Percentiles rank a stretch among this genome's conserved stretches.
phyloP scores from a whole-genome alignment of 192 early-diverging fungal genomes.

The Entomortierella lignicola region DNA sequence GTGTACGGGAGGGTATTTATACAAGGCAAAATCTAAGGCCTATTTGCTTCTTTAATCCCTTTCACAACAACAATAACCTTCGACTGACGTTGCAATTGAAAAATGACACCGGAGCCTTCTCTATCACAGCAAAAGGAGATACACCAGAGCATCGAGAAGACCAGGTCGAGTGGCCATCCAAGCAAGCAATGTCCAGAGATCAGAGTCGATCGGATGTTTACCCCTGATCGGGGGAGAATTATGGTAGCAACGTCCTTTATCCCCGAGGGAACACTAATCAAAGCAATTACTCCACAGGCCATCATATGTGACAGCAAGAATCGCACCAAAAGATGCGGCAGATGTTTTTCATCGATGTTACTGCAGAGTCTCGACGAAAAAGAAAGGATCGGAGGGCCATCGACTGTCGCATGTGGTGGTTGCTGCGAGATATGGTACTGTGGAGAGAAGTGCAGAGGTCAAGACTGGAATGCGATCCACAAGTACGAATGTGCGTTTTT shows the following conservation, averaged over 20 bases:
- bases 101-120: no score
- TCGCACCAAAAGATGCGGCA: constrained; percentile 14
- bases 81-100: no score
- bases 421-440: constrained; percentile 19
- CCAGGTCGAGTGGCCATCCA: no score
- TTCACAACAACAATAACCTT: no score
- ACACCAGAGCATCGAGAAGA: no score
- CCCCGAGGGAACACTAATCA: no score
- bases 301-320: constrained; percentile 2
- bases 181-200: no score
- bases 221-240: constrained; percentile 21
- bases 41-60: no score
- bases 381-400: background rate
- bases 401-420: background rate
- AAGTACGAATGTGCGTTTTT: constrained; percentile 17
- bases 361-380: background rate
- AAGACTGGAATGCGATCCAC: constrained; percentile 18
- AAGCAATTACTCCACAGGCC: background rate
- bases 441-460: constrained; percentile 4
- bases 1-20: no score
- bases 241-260: constrained; percentile 6
- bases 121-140: no score
- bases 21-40: no score
- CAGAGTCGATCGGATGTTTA: constrained; percentile 5
- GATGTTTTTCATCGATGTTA: background rate